These are phyloP conservation scores for Talaromyces ruber DNA, from an alignment of 495 filamentous ascomycete genomes.

Conservation along the genomic window DNA sequence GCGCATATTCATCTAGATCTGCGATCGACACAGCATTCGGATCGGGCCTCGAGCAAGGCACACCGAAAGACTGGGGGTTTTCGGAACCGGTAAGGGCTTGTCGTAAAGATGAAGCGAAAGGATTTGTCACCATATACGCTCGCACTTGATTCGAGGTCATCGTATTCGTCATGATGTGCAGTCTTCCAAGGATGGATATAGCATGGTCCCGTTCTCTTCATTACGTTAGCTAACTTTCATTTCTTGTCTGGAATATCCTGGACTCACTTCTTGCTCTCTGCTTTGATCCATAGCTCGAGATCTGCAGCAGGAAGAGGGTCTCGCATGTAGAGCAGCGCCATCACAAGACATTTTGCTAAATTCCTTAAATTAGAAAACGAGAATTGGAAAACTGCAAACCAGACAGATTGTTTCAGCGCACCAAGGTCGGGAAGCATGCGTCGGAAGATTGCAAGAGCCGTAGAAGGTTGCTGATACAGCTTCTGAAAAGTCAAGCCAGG, in stretches of 20 bases:
- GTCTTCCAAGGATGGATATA: conserved; percentile 65
- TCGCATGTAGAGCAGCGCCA: conserved; percentile 84
- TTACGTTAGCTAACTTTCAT: not conserved
- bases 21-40: conserved; percentile 49
- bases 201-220: conserved; percentile 74
- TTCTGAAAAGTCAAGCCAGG: conserved; percentile 79
- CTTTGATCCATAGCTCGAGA: conserved; percentile 75
- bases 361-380: conserved; percentile 13
- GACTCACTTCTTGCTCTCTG: conserved; percentile 57
- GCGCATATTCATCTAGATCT: conserved; percentile 79
- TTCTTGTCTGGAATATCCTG: not conserved
- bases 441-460: conserved; percentile 89
- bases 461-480: conserved; percentile 93
- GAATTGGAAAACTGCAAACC: not conserved
- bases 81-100: conserved; percentile 82
- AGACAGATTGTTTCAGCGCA: conserved; percentile 29
- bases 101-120: conserved; percentile 69
- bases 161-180: conserved; percentile 67
- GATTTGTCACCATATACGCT: conserved; percentile 61
- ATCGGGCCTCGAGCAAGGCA: conserved; percentile 57
- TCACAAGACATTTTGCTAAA: conserved; percentile 87
- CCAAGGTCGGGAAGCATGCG: conserved; percentile 92
- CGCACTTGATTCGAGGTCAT: conserved; percentile 49
- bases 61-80: conserved; percentile 78
- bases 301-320: conserved; percentile 63